A percentile compares a stretch with the other conserved stretches of the same genome.
phyloP scores from a whole-genome alignment of 345 rosid species.

The Murraya paniculata region DNA sequence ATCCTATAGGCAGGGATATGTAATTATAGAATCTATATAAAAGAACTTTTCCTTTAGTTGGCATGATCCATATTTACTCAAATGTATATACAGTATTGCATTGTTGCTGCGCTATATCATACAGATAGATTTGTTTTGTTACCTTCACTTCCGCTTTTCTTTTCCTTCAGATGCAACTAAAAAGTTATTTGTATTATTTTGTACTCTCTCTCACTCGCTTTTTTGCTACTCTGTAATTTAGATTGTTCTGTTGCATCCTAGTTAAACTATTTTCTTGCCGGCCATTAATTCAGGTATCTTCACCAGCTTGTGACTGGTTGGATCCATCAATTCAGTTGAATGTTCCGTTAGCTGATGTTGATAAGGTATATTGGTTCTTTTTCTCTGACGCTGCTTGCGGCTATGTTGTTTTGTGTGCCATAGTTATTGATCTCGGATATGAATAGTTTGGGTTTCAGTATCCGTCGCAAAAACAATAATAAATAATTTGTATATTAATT shows the following conservation, averaged over 20 bases:
- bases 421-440: not conserved
- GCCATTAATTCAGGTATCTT: conserved; percentile 45
- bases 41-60: not conserved
- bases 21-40: not conserved
- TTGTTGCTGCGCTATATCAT: not conserved
- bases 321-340: conserved; percentile 67
- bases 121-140: not conserved
- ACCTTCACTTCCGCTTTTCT: not conserved
- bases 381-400: not conserved
- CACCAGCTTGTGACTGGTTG: conserved; percentile 56
- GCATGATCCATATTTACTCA: not conserved
- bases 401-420: not conserved
- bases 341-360: conserved; percentile 95
- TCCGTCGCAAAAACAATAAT: not conserved
- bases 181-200: not conserved
- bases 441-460: not conserved
- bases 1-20: not conserved
- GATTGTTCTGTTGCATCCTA: not conserved
- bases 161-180: not conserved
- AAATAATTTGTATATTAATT: not conserved
- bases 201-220: not conserved
- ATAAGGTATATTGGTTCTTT: conserved; percentile 56
- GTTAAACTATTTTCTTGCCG: conserved; percentile 12
- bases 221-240: not conserved
- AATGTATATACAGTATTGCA: not conserved